Evolutionary conservation across 2,329 filamentous ascomycete genomes (phyloP).

Genomic region (Macrophomina phaseolina): DNA sequence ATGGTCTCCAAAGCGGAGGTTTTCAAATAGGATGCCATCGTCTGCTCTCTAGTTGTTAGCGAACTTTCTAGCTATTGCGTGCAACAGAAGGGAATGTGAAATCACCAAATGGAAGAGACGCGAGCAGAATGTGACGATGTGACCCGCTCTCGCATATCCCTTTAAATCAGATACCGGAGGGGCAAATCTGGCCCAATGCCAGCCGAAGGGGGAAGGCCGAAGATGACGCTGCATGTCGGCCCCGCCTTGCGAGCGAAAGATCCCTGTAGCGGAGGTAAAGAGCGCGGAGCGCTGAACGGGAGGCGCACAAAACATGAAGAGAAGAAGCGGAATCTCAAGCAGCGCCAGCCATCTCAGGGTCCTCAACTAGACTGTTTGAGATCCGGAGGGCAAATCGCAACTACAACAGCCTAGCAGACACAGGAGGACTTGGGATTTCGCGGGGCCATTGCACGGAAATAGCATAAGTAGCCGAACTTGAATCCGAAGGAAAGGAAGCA

Average conservation of each 20-base stretch:
- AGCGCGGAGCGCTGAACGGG: neutral
- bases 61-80: too few species aligned
- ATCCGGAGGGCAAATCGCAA: too few species aligned
- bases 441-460: too few species aligned
- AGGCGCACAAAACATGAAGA: neutral
- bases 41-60: neutral
- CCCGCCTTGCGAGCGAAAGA: slow-evolving; percentile 16
- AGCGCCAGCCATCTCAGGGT: too few species aligned
- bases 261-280: neutral
- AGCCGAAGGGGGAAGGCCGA: slow-evolving; percentile 19
- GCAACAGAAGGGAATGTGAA: neutral
- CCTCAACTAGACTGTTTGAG: too few species aligned
- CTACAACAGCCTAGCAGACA: too few species aligned
- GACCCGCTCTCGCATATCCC: neutral
- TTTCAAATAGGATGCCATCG: neutral
- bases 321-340: too few species aligned
- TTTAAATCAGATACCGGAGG: neutral
- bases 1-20: neutral
- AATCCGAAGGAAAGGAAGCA: too few species aligned
- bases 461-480: too few species aligned
- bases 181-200: neutral
- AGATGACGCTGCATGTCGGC: slow-evolving; percentile 18
- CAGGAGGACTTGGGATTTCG: too few species aligned
- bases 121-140: too few species aligned
- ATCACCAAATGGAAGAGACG: neutral